Base-by-base conservation (phyloP, 495 filamentous ascomycete genomes). In the Trichocladium uniseriatum region DNA sequence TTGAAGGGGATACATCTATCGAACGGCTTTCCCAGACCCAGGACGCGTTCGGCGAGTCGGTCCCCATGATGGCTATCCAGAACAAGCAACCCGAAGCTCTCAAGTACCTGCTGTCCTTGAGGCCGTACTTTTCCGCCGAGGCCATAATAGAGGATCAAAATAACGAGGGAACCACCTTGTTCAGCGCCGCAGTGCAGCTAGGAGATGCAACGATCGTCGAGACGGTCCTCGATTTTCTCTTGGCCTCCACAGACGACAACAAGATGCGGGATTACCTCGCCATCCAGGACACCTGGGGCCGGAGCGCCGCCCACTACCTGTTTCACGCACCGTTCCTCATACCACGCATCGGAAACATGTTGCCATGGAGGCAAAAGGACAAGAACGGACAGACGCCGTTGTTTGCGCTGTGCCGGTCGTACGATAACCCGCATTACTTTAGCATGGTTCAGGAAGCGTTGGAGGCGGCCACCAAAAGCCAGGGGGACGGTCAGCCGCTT, bases 21-120 rank as follows among this genome's bases (percentile, higher is more conserved):
- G 86, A 90, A 62, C 83, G 79, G 6, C 68, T 96, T 6, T 77
- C 84, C 4, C 83, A 86, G 58, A 95, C 89, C 0, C 86, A 92
- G 56, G 82, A 89, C 56, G 72, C 77, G 16, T 76, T 79, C 22
- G 91, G 92, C 2, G 83, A 95, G 58, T 95, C 90, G 5, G 78
- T 96, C 16, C 76, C 81, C 14, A 99, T 97, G 94, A 97, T 99
- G 89, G 89, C 91, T 7, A 77, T 96, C 28, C 89, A 95, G 57
- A 78, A 81, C 45, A 75, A 79, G 22, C 84, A 84, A 46, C 68
- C 75, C 7, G 78, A 84, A 37, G 80, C 79, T 24, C 61, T 99
- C 20, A 76, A 69, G 22, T 96, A 94, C 63, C 73, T 99, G 5
- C 67, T 99, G 8, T 81, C 78, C 22, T 66, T 95, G 10, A 70